These are phyloP conservation scores for Nannochloropsis gaditana DNA, from an alignment of 108 stramenopile species.

Conservation along the genomic window DNA sequence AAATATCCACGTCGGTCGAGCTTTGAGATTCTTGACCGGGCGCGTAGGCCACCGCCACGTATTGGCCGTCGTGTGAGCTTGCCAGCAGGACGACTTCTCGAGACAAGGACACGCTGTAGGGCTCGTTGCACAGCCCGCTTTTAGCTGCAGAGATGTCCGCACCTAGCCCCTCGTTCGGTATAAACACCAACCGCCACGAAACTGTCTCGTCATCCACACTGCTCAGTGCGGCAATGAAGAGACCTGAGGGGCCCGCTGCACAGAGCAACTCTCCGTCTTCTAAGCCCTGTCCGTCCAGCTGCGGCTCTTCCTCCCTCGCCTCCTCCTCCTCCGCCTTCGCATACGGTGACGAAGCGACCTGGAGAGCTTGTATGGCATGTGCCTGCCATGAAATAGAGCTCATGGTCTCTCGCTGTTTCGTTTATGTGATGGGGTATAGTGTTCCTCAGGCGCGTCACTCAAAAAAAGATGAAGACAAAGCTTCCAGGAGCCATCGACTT, in stretches of 20 bases:
- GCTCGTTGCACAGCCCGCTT: background rate
- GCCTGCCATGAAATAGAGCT: background rate
- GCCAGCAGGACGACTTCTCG: slow-evolving; percentile 1
- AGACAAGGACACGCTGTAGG: background rate
- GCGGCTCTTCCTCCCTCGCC: background rate
- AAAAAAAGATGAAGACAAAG: too few species aligned
- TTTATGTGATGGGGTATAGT: too few species aligned
- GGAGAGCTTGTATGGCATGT: background rate
- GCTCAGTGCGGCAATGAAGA: background rate
- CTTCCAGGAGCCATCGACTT: too few species aligned
- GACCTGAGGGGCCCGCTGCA: slow-evolving; percentile 10
- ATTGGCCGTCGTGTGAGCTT: background rate
- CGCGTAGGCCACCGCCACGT: background rate
- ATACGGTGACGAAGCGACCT: background rate
- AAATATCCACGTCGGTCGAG: background rate
- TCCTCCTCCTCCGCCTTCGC: slow-evolving; percentile 2
- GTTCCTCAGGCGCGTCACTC: too few species aligned
- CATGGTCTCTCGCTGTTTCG: background rate
- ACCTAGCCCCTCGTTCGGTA: background rate
- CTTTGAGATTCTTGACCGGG: background rate
- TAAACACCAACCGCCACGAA: background rate
- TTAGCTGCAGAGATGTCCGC: background rate
- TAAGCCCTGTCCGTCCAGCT: background rate
- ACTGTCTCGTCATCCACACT: background rate
- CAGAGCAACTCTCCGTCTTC: background rate